Evolutionary conservation across 495 filamentous ascomycete species (phyloP).

Genomic region (Barbatosphaeria neglecta): DNA sequence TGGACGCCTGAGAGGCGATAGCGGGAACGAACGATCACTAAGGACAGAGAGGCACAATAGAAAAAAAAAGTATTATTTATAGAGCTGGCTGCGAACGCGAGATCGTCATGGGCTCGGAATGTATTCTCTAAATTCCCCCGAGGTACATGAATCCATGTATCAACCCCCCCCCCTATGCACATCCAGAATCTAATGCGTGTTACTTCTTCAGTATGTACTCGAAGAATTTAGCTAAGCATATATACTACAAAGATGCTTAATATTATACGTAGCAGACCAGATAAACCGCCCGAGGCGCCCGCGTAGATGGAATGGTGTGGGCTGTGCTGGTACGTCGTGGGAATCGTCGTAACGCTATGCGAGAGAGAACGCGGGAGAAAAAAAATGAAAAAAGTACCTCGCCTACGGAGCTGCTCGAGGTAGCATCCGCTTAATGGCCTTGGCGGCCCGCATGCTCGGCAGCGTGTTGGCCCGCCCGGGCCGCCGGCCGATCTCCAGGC

Average conservation of each 20-base stretch:
- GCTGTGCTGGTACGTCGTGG: neutral
- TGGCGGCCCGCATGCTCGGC: slow-evolving; percentile 59
- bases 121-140: too few species aligned
- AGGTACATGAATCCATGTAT: neutral
- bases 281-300: too few species aligned
- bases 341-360: neutral
- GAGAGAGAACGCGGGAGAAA: neutral
- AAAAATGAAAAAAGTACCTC: too few species aligned
- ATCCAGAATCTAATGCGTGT: too few species aligned
- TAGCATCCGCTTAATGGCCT: slow-evolving; percentile 35
- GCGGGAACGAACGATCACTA: neutral
- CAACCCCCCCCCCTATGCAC: too few species aligned
- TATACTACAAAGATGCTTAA: too few species aligned
- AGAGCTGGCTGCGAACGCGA: too few species aligned
- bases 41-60: neutral
- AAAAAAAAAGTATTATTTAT: too few species aligned
- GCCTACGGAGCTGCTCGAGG: neutral
- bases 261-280: too few species aligned
- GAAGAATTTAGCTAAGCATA: too few species aligned
- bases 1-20: slow-evolving; percentile 23
- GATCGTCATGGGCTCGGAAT: too few species aligned
- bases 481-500: slow-evolving; percentile 71
- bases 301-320: neutral
- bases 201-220: too few species aligned
- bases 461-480: slow-evolving; percentile 59